phyloP scores from a whole-genome alignment of 1,284 basidiomycete species.

The Microbotryomycetes sp. region DNA sequence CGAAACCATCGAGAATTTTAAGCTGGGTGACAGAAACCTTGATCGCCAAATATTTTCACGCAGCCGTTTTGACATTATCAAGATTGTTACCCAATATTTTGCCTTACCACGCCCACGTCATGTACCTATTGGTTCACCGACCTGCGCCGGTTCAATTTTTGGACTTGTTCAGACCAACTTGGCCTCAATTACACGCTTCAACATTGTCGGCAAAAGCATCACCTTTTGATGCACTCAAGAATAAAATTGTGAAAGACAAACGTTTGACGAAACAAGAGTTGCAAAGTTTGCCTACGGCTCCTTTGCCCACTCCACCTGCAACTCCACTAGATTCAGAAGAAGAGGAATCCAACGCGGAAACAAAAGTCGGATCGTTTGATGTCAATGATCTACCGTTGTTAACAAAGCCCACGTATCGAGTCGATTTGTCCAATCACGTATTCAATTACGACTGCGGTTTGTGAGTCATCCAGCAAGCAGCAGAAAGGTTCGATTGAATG shows the following conservation, averaged over 20 bases:
- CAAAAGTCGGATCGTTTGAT: background rate
- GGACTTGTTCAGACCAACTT: background rate
- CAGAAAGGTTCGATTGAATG: too few relatives aligned
- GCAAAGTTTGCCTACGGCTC: background rate
- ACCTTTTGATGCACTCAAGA: background rate
- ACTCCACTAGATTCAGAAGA: background rate
- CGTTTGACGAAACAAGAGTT: background rate
- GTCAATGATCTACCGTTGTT: slow-evolving; percentile 16
- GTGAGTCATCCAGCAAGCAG: too few relatives aligned
- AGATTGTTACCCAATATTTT: slow-evolving; percentile 26
- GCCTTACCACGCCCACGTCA: slow-evolving; percentile 33
- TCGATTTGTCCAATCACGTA: slow-evolving; percentile 27
- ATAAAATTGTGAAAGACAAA: background rate
- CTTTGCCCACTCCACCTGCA: slow-evolving; percentile 1
- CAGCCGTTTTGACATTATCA: slow-evolving; percentile 18
- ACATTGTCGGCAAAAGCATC: background rate
- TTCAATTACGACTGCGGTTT: slow-evolving; percentile 40
- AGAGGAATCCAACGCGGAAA: background rate
- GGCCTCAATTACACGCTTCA: background rate
- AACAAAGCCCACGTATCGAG: slow-evolving; percentile 20
- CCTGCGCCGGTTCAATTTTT: slow-evolving; percentile 18
- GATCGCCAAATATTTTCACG: slow-evolving; percentile 24
- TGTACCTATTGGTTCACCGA: slow-evolving; percentile 28
- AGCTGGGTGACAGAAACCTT: slow-evolving; percentile 8
- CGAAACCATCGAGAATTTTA: background rate